These are phyloP conservation scores for Ascochyta koolunga DNA, from an alignment of 2,329 filamentous ascomycete species.

Conservation along the genomic window DNA sequence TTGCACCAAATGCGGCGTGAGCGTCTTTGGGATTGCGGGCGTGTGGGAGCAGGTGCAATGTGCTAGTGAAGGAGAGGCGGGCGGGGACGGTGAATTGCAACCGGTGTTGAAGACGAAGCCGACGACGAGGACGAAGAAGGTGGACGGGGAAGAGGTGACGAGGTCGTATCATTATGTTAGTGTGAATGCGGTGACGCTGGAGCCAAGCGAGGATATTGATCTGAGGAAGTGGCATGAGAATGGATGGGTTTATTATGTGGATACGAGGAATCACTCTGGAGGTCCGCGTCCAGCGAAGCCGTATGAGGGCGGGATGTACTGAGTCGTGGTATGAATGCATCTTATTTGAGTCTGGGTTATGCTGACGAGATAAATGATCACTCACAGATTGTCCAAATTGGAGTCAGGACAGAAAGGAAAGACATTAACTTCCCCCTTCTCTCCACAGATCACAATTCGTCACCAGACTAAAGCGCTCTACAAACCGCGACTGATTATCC, in stretches of 20 bases:
- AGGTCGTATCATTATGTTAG: constrained; percentile 36
- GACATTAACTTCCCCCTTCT: not conserved
- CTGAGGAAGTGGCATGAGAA: constrained; percentile 44
- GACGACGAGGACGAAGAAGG: constrained; percentile 10
- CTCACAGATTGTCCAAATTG: not conserved
- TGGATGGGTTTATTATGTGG: constrained; percentile 40
- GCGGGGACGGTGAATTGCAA: constrained; percentile 15
- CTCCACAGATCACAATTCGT: not conserved
- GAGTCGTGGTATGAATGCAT: not conserved
- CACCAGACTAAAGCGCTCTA: not conserved
- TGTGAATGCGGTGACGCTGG: constrained; percentile 43
- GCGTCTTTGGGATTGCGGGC: constrained; percentile 50
- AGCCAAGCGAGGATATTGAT: constrained; percentile 34
- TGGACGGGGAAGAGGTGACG: constrained; percentile 21
- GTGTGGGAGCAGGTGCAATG: constrained; percentile 29
- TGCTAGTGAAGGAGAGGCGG: constrained; percentile 32
- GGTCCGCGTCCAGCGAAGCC: constrained; percentile 1
- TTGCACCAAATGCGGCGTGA: constrained; percentile 55
- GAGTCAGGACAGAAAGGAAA: not conserved
- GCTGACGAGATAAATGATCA: not conserved
- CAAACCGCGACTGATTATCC: not conserved
- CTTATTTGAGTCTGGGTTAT: not conserved
- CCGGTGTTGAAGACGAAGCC: constrained; percentile 34
- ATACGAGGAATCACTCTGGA: constrained; percentile 20
- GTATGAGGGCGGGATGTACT: constrained; percentile 18